Evolutionary conservation across 129 eudicot species (phyloP).

Genomic region (Escallonia rubra): DNA sequence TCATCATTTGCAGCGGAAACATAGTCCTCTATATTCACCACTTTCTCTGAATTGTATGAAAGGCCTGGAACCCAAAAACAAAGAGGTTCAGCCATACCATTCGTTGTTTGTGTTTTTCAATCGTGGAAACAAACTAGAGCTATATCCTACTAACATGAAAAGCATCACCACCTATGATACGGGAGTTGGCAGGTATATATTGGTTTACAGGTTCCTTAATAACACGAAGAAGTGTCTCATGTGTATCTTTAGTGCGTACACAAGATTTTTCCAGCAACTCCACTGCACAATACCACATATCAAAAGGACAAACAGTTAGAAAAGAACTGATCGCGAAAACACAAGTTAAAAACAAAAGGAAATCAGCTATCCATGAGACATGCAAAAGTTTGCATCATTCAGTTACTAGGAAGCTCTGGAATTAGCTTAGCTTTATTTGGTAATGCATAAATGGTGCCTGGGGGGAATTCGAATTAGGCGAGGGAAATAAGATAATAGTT

Average conservation of each 20-base stretch:
- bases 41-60: conserved; percentile 5
- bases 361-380: too few relatives aligned
- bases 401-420: too few relatives aligned
- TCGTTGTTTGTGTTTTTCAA: neutral
- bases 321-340: too few relatives aligned
- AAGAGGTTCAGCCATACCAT: neutral
- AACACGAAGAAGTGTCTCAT: conserved; percentile 6
- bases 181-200: conserved; percentile 3
- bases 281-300: neutral
- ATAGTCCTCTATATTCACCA: conserved; percentile 13
- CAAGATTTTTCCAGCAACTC: conserved; percentile 11
- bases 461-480: too few relatives aligned
- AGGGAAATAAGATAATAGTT: too few relatives aligned
- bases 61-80: neutral
- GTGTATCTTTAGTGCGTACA: conserved; percentile 7
- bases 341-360: too few relatives aligned
- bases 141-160: neutral
- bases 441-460: too few relatives aligned
- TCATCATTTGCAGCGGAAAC: conserved; percentile 6
- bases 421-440: too few relatives aligned
- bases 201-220: conserved; percentile 6
- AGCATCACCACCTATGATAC: neutral
- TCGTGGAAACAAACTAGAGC: neutral
- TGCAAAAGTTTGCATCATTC: too few relatives aligned
- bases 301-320: neutral